phyloP scores from a whole-genome alignment of 2,329 filamentous ascomycete species.

The Verticillium tricorpus region DNA sequence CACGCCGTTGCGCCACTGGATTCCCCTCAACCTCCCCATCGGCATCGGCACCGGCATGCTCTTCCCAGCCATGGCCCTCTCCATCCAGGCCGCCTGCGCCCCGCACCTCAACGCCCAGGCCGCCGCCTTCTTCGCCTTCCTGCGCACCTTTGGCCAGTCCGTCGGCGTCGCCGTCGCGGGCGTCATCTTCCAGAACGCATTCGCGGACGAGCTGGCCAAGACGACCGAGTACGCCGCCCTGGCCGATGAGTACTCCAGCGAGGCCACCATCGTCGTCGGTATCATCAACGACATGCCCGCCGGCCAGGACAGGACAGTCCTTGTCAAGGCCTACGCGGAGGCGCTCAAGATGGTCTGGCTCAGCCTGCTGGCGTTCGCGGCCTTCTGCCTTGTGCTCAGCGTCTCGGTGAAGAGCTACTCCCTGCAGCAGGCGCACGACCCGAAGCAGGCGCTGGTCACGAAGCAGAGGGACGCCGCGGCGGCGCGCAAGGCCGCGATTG shows the following conservation, averaged over 20 bases:
- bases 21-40: conserved; percentile 56
- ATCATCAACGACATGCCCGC: conserved; percentile 50
- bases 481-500: neutral
- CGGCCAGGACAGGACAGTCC: conserved; percentile 15
- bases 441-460: conserved; percentile 17
- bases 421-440: conserved; percentile 26
- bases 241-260: conserved; percentile 44
- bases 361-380: conserved; percentile 24
- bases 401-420: conserved; percentile 22
- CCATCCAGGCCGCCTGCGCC: conserved; percentile 56
- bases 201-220: conserved; percentile 43
- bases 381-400: conserved; percentile 23
- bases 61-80: conserved; percentile 59
- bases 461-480: conserved; percentile 3
- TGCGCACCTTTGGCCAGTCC: conserved; percentile 59
- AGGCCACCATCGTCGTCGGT: conserved; percentile 54
- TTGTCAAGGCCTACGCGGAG: conserved; percentile 27
- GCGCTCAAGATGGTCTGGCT: conserved; percentile 27
- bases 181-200: conserved; percentile 65
- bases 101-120: conserved; percentile 46
- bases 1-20: conserved; percentile 49
- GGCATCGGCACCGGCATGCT: conserved; percentile 61
- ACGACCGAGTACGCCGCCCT: conserved; percentile 39
- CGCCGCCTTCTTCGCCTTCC: conserved; percentile 63
- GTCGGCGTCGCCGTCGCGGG: conserved; percentile 64